Evolutionary conservation across 192 early-diverging fungal genomes (phyloP).

Genomic region (Phlyctochytrium arcticum): DNA sequence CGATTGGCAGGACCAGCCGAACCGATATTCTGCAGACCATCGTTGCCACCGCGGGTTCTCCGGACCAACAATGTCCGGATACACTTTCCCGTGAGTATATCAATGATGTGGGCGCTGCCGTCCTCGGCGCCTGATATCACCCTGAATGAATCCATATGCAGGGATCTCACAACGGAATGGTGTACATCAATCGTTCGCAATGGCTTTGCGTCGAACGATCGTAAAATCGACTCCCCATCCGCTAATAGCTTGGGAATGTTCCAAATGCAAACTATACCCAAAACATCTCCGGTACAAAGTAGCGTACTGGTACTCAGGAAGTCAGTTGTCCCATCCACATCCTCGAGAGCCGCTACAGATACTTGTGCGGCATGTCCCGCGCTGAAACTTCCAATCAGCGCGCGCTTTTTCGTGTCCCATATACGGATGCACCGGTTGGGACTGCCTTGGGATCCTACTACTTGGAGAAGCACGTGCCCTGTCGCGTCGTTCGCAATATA

Average conservation of each 20-base stretch:
- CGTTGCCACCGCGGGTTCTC: constrained; percentile 32
- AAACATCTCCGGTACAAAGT: constrained; percentile 47
- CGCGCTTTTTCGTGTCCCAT: background rate
- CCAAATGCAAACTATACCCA: constrained; percentile 53
- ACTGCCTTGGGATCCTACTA: background rate
- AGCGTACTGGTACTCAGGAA: constrained; percentile 7
- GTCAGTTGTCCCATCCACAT: background rate
- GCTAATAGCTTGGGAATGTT: constrained; percentile 13
- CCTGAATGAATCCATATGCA: constrained; percentile 25
- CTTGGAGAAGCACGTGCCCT: background rate
- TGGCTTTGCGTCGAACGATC: constrained; percentile 10
- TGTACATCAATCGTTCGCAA: constrained; percentile 11
- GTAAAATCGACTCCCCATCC: background rate
- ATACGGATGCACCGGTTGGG: background rate
- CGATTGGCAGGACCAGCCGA: constrained; percentile 29
- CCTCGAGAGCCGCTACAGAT: background rate
- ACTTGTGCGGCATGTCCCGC: constrained; percentile 19
- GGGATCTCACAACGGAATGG: background rate
- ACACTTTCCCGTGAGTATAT: constrained; percentile 46
- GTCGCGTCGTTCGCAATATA: background rate
- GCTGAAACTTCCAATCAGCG: background rate
- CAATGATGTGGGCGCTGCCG: constrained; percentile 54
- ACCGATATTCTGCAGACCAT: constrained; percentile 14
- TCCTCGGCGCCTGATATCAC: constrained; percentile 35
- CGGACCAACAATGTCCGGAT: constrained; percentile 31